A percentile compares a stretch with the other conserved stretches of the same genome.
Evolutionary conservation across 768 basidiomycete genomes (phyloP).

Genomic region (Mycena polygramma): DNA sequence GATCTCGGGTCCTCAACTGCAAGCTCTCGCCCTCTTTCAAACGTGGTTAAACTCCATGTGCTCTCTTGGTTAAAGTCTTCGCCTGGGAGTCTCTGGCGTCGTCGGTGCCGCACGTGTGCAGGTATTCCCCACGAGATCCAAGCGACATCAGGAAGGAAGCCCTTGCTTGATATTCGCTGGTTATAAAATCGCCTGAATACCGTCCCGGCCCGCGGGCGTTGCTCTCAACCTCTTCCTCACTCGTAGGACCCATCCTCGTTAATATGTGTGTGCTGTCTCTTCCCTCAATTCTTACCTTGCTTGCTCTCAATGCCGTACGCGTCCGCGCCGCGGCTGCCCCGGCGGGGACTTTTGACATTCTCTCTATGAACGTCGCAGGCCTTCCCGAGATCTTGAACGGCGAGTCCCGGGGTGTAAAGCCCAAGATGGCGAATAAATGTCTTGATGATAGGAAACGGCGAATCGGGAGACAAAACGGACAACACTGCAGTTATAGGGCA

Average conservation of each 20-base stretch:
- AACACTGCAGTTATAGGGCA: constrained; percentile 31
- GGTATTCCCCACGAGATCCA: neutral
- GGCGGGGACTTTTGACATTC: constrained; percentile 28
- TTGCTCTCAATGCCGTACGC: neutral
- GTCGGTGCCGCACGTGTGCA: too few relatives aligned
- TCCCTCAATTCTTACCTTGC: neutral
- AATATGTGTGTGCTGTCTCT: neutral
- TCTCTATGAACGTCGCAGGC: constrained; percentile 39
- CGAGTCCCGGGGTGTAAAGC: too few relatives aligned
- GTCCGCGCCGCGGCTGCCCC: constrained; percentile 22
- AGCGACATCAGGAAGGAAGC: neutral
- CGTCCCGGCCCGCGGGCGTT: neutral
- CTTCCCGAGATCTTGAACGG: constrained; percentile 31
- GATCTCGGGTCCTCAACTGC: too few relatives aligned
- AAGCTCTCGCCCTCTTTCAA: too few relatives aligned
- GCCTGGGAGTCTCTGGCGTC: too few relatives aligned
- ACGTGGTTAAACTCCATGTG: too few relatives aligned
- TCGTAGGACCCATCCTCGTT: neutral
- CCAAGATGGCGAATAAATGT: too few relatives aligned
- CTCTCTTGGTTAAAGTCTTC: too few relatives aligned
- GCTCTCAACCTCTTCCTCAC: neutral
- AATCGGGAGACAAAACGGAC: constrained; percentile 29
- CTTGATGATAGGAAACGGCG: constrained; percentile 1
- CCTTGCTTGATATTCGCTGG: neutral
- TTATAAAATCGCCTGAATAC: too few relatives aligned